Evolutionary conservation across 371 early-diverging fungal genomes (phyloP).

Genomic region (Rhizopus stolonifer): DNA sequence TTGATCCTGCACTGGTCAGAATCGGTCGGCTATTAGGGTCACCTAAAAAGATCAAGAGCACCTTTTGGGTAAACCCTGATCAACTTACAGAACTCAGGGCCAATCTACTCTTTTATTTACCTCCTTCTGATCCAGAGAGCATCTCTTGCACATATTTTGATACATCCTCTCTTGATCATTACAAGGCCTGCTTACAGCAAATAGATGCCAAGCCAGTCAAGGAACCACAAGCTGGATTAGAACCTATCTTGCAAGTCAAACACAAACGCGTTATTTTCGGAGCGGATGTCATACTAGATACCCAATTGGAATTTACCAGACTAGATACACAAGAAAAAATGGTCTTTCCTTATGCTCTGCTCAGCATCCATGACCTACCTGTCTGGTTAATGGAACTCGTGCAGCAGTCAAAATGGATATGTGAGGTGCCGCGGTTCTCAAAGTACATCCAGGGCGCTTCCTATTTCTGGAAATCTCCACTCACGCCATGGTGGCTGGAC

Average conservation of each 20-base stretch:
- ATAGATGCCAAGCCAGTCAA: constrained; percentile 16
- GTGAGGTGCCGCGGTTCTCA: constrained; percentile 97
- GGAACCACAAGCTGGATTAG: constrained; percentile 79
- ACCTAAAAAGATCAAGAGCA: too few species aligned
- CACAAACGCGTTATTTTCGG: too few species aligned
- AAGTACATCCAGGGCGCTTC: constrained; percentile 98
- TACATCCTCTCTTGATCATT: too few species aligned
- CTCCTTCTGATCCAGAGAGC: constrained; percentile 85
- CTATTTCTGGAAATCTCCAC: constrained; percentile 85
- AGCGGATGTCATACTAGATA: too few species aligned
- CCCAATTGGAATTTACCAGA: background rate
- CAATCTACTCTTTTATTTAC: constrained; percentile 90
- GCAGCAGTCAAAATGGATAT: constrained; percentile 85
- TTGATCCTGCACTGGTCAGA: too few species aligned
- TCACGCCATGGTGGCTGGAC: constrained; percentile 95
- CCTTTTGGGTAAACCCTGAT: constrained; percentile 97
- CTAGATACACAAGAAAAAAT: background rate
- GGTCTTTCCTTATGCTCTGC: background rate
- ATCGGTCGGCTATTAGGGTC: too few species aligned
- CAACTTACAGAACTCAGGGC: constrained; percentile 96
- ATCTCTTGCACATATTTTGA: constrained; percentile 51
- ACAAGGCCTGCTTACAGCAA: too few species aligned
- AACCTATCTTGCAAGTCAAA: constrained; percentile 85
- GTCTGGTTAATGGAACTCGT: constrained; percentile 94
- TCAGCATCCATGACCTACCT: constrained; percentile 94